Evolutionary conservation across 139 green algal genomes (phyloP).

Genomic region (Volvox africanus): DNA sequence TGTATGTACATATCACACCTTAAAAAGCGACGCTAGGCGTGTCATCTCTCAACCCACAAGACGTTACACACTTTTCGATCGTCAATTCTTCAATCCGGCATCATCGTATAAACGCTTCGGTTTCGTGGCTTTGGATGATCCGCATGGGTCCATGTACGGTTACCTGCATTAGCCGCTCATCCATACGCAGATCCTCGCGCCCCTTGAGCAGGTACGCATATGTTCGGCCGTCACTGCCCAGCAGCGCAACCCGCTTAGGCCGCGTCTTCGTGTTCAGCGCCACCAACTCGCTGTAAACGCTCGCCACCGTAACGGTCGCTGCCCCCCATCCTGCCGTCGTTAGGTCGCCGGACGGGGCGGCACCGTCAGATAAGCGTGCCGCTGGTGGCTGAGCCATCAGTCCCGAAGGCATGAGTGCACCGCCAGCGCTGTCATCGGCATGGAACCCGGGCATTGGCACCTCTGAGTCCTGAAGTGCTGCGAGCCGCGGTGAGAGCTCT

Average conservation of each 20-base stretch:
- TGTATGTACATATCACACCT: too few relatives aligned
- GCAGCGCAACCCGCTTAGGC: conserved; percentile 85
- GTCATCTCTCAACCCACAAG: too few relatives aligned
- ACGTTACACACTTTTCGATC: too few relatives aligned
- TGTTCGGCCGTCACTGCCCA: conserved; percentile 78
- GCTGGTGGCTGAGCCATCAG: not conserved
- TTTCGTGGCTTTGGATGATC: too few relatives aligned
- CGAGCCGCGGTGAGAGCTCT: conserved; percentile 66
- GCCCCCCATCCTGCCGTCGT: too few relatives aligned
- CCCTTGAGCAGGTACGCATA: conserved; percentile 92
- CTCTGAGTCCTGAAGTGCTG: conserved; percentile 42
- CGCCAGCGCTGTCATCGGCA: not conserved
- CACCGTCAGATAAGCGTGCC: not conserved
- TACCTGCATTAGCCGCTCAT: conserved; percentile 89
- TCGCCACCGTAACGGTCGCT: conserved; percentile 59
- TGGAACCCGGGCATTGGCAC: conserved; percentile 69
- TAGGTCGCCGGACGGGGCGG: too few relatives aligned
- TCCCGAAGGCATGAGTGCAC: not conserved
- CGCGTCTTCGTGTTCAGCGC: conserved; percentile 91
- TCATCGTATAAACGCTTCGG: too few relatives aligned
- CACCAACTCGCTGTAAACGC: conserved; percentile 55
- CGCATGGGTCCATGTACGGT: too few relatives aligned
- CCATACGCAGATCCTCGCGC: conserved; percentile 88
- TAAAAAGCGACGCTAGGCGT: too few relatives aligned
- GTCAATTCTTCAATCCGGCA: too few relatives aligned